Percentiles rank a stretch among this genome's conserved stretches.
phyloP scores from a whole-genome alignment of 2,329 filamentous ascomycete genomes.

The Ophiostoma perfectum region DNA sequence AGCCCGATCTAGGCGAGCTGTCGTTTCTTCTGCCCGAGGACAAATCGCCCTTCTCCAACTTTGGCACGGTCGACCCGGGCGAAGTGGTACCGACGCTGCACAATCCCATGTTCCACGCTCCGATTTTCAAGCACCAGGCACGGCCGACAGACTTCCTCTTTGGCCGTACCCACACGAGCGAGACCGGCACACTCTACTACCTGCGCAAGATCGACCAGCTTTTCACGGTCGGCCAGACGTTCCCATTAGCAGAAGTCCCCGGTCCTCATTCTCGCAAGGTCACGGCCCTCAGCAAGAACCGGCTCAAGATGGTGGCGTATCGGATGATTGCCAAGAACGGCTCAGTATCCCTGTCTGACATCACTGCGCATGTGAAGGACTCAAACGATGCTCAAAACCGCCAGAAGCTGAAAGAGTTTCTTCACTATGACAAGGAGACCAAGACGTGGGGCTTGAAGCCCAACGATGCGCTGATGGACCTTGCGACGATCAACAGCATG shows the following conservation, averaged over 20 bases:
- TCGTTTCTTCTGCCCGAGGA: slow-evolving; percentile 86
- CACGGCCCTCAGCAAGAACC: slow-evolving; percentile 93
- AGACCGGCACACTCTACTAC: slow-evolving; percentile 72
- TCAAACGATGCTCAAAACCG: slow-evolving; percentile 93
- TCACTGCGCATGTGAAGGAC: slow-evolving; percentile 87
- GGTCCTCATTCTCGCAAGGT: slow-evolving; percentile 91
- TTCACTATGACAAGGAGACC: slow-evolving; percentile 80
- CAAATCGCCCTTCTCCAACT: slow-evolving; percentile 91
- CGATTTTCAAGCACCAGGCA: slow-evolving; percentile 80
- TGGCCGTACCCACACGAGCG: slow-evolving; percentile 72
- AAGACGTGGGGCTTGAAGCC: slow-evolving; percentile 79
- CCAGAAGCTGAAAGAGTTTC: slow-evolving; percentile 94
- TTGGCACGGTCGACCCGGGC: slow-evolving; percentile 86
- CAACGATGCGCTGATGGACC: slow-evolving; percentile 71
- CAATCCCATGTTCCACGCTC: slow-evolving; percentile 92
- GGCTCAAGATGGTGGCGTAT: slow-evolving; percentile 92
- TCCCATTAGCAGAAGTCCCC: slow-evolving; percentile 86
- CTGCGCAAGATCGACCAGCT: slow-evolving; percentile 87
- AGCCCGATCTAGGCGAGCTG: slow-evolving; percentile 81
- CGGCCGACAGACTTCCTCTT: slow-evolving; percentile 81
- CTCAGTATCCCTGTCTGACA: slow-evolving; percentile 69
- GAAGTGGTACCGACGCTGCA: slow-evolving; percentile 87
- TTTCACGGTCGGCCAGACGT: slow-evolving; percentile 85
- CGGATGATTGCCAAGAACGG: slow-evolving; percentile 76
- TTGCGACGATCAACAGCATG: slow-evolving; percentile 74